A percentile compares a stretch with the other conserved stretches of the same genome.
Conservation (phyloP, 257 asterid species). For the Cinchona pubescens region DNA sequence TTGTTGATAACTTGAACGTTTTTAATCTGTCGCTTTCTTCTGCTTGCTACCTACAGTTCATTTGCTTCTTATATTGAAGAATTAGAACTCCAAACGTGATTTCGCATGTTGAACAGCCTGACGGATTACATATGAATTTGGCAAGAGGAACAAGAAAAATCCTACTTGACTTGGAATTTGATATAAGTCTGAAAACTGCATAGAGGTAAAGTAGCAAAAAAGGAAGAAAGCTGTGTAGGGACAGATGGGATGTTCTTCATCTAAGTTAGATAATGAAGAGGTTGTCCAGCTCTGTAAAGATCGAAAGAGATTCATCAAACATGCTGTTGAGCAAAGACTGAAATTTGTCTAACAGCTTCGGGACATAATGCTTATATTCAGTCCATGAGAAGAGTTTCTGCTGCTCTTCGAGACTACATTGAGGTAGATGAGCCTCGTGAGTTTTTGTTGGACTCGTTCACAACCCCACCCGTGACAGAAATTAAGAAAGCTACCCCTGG, state of each 20-base stretch:
- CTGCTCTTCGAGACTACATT: constrained; percentile 77
- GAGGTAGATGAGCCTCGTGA: constrained; percentile 86
- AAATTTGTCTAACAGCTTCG: constrained; percentile 69
- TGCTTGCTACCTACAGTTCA: constrained; percentile 17
- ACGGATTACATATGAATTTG: constrained; percentile 45
- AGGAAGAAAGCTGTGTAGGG: constrained; percentile 9
- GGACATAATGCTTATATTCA: constrained; percentile 85
- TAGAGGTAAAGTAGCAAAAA: constrained; percentile 15
- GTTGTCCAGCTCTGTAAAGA: constrained; percentile 86
- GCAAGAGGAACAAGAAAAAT: constrained; percentile 37
- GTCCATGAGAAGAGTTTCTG: constrained; percentile 81
- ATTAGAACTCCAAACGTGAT: constrained; percentile 5
- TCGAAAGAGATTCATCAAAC: constrained; percentile 76
- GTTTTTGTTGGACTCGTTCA: constrained; percentile 52
- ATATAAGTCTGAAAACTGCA: constrained; percentile 50
- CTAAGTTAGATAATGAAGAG: constrained; percentile 92
- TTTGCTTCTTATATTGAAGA: constrained; percentile 18
- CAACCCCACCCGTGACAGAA: constrained; percentile 47
- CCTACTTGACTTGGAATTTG: constrained; percentile 37
- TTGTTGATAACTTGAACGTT: constrained; percentile 2
- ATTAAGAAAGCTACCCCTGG: constrained; percentile 53
- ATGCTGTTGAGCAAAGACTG: constrained; percentile 79
- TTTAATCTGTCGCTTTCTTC: constrained; percentile 15
- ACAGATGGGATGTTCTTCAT: constrained; percentile 93
- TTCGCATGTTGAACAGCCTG: constrained; percentile 17